Evolutionary conservation across 345 rosid genomes (phyloP), one percentile per base, ranked within the genome.

Genomic region (Trapa incisa): DNA sequence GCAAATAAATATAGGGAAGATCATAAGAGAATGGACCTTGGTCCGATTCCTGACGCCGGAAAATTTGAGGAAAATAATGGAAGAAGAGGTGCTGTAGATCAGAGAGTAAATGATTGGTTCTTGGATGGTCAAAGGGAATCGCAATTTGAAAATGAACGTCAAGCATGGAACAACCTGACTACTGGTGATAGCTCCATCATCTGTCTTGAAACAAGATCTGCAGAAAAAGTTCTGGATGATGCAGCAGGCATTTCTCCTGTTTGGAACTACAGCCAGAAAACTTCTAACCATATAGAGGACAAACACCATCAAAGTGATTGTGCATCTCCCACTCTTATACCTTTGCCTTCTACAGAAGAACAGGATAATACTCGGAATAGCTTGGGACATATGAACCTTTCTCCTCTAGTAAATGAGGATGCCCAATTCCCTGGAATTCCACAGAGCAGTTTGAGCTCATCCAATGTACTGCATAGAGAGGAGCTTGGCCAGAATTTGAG

Each of bases 211-310:
- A 65, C 80, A 43, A 84, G 81, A 72, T 67, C 79, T 60, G 61
- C 69, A 37, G 83, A 82, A 67, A 76, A 79, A 72, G 81, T 83
- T 82, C 75, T 83, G 64, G 90, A 77, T 73, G 87, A 80, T 64
- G 83, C 79, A 78, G 83, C 79, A 78, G 89, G 87, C 66, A 90
- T 84, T 96, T 85, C 96, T 72, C 98, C 94, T 37, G 94, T 86
- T 39, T 93, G 98, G 97, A 81, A 90, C 65, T 84, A 74, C 66
- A 71, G 79, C 61, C 75, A 76, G 65, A 71, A 67, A 36, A 52
- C 84, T 70, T 74, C 87, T 41, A 79, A 75, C 65, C 80, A 64
- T 38, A 64, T 71, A 3, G 77, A 82, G 57, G 75, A 78, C 43
- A 86, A 81, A 71, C 76, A 5, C 73, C 67, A 71, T 52, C 53